phyloP scores from a whole-genome alignment of 768 basidiomycete genomes.

The Imleria badia region DNA sequence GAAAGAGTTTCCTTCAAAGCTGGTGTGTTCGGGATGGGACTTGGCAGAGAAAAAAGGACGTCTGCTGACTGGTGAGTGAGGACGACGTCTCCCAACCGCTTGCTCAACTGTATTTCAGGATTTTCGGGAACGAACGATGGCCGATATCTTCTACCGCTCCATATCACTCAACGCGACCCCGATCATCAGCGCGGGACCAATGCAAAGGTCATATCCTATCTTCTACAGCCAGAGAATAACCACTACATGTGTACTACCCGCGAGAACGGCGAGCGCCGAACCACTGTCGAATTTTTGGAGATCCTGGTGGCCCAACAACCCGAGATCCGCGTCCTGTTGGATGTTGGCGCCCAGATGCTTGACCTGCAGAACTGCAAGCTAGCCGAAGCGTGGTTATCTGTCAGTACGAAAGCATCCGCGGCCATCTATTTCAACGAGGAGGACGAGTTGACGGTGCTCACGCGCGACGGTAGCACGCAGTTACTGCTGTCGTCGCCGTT shows the following conservation, averaged over 20 bases:
- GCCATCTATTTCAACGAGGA: slow-evolving; percentile 41
- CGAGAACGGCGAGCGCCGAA: slow-evolving; percentile 3
- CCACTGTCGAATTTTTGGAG: slow-evolving; percentile 27
- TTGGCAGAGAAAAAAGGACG: slow-evolving; percentile 38
- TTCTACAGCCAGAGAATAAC: slow-evolving; percentile 38
- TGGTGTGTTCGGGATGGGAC: slow-evolving; percentile 54
- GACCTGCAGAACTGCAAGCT: slow-evolving; percentile 44
- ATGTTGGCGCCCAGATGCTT: slow-evolving; percentile 57
- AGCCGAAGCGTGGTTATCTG: slow-evolving; percentile 21
- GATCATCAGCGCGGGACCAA: no score
- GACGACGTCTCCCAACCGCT: no score
- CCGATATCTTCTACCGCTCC: slow-evolving; percentile 22
- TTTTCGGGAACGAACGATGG: slow-evolving; percentile 61
- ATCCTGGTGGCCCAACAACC: slow-evolving; percentile 34
- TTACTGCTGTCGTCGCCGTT: background rate
- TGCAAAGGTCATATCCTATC: slow-evolving; percentile 5
- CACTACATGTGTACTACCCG: slow-evolving; percentile 26
- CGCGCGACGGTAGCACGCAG: background rate
- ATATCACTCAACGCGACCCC: slow-evolving; percentile 26
- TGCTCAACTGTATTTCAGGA: background rate
- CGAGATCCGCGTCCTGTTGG: slow-evolving; percentile 44
- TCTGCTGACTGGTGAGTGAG: slow-evolving; percentile 9
- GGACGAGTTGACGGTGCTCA: slow-evolving; percentile 2
- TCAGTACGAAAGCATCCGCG: slow-evolving; percentile 31
- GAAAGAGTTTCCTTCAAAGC: slow-evolving; percentile 46